A percentile compares a stretch with the other conserved stretches of the same genome.
Evolutionary conservation across 2,329 filamentous ascomycete genomes (phyloP).

Genomic region (Epicoccum nigrum): DNA sequence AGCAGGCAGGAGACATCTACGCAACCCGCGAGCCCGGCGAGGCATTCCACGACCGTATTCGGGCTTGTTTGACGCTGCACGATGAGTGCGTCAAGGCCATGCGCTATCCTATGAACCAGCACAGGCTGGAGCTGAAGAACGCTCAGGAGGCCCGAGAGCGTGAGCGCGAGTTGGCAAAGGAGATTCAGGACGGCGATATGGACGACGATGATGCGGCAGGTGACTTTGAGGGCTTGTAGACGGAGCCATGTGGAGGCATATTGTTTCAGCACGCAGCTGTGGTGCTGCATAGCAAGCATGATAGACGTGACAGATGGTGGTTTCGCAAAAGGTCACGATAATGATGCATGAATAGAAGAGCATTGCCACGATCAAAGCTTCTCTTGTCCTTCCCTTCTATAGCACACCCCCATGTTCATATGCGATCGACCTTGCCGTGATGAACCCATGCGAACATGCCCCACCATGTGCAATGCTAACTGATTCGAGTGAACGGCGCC

Average conservation of each 20-base stretch:
- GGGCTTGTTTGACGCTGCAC: conserved; percentile 86
- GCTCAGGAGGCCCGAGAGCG: conserved; percentile 97
- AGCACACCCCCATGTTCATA: neutral
- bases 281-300: conserved; percentile 26
- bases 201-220: conserved; percentile 96
- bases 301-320: conserved; percentile 22
- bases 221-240: conserved; percentile 93
- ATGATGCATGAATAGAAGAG: conserved; percentile 33
- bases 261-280: conserved; percentile 26
- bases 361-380: conserved; percentile 7
- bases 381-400: no score
- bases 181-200: conserved; percentile 96
- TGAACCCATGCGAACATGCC: conserved; percentile 24
- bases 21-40: conserved; percentile 94
- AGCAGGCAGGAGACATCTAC: conserved; percentile 94
- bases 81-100: conserved; percentile 99
- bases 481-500: conserved; percentile 30
- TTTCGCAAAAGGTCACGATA: conserved; percentile 11
- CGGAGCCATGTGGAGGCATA: neutral
- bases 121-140: conserved; percentile 95
- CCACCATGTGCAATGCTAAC: conserved; percentile 23
- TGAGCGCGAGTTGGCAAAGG: conserved; percentile 96
- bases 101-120: conserved; percentile 99
- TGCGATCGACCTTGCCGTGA: neutral
- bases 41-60: conserved; percentile 96